These are phyloP conservation scores for Fusarium austroafricanum DNA, from an alignment of 2,329 filamentous ascomycete species.

Conservation along the genomic window DNA sequence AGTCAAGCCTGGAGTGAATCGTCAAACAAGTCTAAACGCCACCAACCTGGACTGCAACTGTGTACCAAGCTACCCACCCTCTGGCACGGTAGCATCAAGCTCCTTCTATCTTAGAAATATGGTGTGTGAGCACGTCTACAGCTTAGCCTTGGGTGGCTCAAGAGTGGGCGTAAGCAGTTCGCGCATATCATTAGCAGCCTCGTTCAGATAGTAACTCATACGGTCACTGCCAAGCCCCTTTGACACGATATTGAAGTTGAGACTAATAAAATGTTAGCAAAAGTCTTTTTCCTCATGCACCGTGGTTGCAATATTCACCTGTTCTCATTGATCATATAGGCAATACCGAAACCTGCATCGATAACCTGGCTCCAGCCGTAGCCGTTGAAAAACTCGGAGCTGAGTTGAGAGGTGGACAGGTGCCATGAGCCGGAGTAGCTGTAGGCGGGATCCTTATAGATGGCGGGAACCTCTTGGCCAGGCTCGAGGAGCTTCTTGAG, in stretches of 20 bases:
- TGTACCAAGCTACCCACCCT: neutral
- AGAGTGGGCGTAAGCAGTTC: conserved; percentile 86
- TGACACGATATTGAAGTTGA: conserved; percentile 98
- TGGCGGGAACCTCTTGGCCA: conserved; percentile 81
- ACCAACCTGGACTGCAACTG: neutral
- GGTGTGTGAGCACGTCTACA: conserved; percentile 63
- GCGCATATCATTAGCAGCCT: conserved; percentile 89
- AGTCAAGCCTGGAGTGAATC: conserved; percentile 27
- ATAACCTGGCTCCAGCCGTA: conserved; percentile 99
- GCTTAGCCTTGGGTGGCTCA: conserved; percentile 84
- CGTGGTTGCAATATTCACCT: conserved; percentile 64
- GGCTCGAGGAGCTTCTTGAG: conserved; percentile 89
- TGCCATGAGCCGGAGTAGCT: conserved; percentile 89
- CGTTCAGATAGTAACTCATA: conserved; percentile 96
- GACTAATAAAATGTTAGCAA: conserved; percentile 61
- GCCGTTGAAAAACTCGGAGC: conserved; percentile 97
- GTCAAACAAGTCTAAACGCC: conserved; percentile 4
- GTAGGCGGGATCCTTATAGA: conserved; percentile 90
- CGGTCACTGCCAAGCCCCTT: conserved; percentile 90
- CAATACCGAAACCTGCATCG: conserved; percentile 94
- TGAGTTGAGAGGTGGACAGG: conserved; percentile 88
- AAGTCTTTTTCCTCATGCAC: neutral
- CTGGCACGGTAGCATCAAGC: neutral
- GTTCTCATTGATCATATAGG: conserved; percentile 99
- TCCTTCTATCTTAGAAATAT: conserved; percentile 7